Evolutionary conservation across 1,284 basidiomycete genomes (phyloP).

Genomic region (Cystobasidium slooffiae): DNA sequence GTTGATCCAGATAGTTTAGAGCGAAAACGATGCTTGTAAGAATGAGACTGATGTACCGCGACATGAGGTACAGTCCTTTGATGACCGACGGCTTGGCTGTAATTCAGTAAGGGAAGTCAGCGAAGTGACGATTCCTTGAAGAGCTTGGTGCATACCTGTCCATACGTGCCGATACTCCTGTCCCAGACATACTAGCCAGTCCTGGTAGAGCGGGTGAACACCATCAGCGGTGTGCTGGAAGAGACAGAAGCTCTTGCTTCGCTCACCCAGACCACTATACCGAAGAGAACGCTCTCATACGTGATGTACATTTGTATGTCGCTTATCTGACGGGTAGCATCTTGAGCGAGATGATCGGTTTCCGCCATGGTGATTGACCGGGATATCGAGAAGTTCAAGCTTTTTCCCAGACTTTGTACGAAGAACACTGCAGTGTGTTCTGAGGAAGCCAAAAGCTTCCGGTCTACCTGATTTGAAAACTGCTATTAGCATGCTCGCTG

Average conservation of each 20-base stretch:
- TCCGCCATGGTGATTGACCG: not conserved
- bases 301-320: constrained; percentile 1
- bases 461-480: no score
- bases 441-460: no score
- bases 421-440: no score
- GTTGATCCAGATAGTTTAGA: constrained; percentile 4
- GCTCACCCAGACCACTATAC: constrained; percentile 38
- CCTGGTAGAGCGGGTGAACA: not conserved
- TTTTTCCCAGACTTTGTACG: no score
- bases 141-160: not conserved
- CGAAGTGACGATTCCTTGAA: not conserved
- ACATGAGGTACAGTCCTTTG: constrained; percentile 34
- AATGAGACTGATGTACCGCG: constrained; percentile 27
- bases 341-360: not conserved
- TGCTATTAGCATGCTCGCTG: no score
- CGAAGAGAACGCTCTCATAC: constrained; percentile 35
- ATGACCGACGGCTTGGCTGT: constrained; percentile 15
- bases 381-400: no score
- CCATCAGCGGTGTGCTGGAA: not conserved
- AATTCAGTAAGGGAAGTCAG: not conserved
- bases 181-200: constrained; percentile 30
- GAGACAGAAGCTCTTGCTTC: not conserved
- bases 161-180: constrained; percentile 39
- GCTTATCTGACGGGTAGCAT: no score
- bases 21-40: constrained; percentile 31